Evolutionary conservation across 371 early-diverging fungal genomes (phyloP).

Genomic region (Syncephalastrum contaminatum): DNA sequence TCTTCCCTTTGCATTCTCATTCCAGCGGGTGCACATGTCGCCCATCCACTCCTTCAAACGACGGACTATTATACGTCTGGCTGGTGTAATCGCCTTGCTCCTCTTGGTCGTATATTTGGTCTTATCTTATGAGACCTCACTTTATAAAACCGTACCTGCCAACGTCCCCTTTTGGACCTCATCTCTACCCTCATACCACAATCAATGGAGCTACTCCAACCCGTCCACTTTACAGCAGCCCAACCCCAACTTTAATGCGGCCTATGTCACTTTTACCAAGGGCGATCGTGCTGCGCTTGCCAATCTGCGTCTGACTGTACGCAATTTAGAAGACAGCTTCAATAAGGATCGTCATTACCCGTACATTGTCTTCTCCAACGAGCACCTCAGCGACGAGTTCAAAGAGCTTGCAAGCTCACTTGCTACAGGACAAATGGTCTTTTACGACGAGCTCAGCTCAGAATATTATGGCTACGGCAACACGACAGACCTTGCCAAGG

Average conservation of each 20-base stretch:
- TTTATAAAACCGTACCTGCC: slow-evolving; percentile 3
- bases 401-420: slow-evolving; percentile 31
- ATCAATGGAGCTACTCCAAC: slow-evolving; percentile 20
- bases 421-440: slow-evolving; percentile 19
- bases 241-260: slow-evolving; percentile 36
- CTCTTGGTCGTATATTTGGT: neutral
- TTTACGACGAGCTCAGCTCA: slow-evolving; percentile 24
- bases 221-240: slow-evolving; percentile 26
- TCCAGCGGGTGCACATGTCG: neutral
- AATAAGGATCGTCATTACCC: slow-evolving; percentile 36
- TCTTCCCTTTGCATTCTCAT: no score
- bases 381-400: slow-evolving; percentile 32
- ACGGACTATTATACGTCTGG: slow-evolving; percentile 1
- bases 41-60: slow-evolving; percentile 5
- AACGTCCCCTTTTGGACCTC: slow-evolving; percentile 4
- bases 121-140: slow-evolving; percentile 2
- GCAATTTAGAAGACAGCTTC: slow-evolving; percentile 37
- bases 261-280: slow-evolving; percentile 40
- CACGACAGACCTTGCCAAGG: slow-evolving; percentile 23
- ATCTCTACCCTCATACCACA: slow-evolving; percentile 4
- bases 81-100: neutral
- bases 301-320: slow-evolving; percentile 35
- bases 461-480: slow-evolving; percentile 33
- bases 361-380: slow-evolving; percentile 41
- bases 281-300: slow-evolving; percentile 28